A percentile compares a stretch with the other conserved stretches of the same genome.
These are phyloP conservation scores for Diaporthe sp. DNA, from an alignment of 2,329 filamentous ascomycete genomes.

Conservation along the genomic window DNA sequence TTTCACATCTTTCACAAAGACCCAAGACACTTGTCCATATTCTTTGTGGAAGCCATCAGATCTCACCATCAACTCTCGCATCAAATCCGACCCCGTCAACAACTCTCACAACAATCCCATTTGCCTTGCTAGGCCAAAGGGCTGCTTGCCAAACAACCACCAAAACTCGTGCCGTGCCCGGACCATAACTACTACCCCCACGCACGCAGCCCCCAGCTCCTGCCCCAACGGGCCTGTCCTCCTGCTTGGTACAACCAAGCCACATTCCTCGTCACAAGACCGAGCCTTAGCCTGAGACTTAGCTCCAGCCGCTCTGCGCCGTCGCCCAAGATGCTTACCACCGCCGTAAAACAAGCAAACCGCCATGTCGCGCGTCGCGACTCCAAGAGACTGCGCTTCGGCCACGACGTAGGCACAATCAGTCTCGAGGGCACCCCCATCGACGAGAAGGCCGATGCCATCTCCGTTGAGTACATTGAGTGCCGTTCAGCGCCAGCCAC, in stretches of 20 bases:
- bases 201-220: constrained; percentile 40
- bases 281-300: constrained; percentile 22
- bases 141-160: constrained; percentile 35
- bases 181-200: not conserved
- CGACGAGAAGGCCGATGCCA: constrained; percentile 39
- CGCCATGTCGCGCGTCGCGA: constrained; percentile 31
- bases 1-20: constrained; percentile 22
- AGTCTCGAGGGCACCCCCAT: constrained; percentile 38
- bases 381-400: constrained; percentile 32
- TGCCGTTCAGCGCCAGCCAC: constrained; percentile 41
- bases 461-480: constrained; percentile 38
- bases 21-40: constrained; percentile 19
- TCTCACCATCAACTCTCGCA: not conserved
- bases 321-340: constrained; percentile 40
- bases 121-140: constrained; percentile 35
- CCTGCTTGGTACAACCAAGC: constrained; percentile 31
- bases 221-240: constrained; percentile 23
- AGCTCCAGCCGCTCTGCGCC: constrained; percentile 7
- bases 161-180: constrained; percentile 14
- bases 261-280: constrained; percentile 14
- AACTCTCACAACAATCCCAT: not conserved
- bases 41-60: constrained; percentile 10
- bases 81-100: not conserved
- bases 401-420: constrained; percentile 40
- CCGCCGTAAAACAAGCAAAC: constrained; percentile 37